Evolutionary conservation across 2,329 filamentous ascomycete species (phyloP), one percentile per base, ranked within the genome.

Genomic region (Venturiaceae sp.): DNA sequence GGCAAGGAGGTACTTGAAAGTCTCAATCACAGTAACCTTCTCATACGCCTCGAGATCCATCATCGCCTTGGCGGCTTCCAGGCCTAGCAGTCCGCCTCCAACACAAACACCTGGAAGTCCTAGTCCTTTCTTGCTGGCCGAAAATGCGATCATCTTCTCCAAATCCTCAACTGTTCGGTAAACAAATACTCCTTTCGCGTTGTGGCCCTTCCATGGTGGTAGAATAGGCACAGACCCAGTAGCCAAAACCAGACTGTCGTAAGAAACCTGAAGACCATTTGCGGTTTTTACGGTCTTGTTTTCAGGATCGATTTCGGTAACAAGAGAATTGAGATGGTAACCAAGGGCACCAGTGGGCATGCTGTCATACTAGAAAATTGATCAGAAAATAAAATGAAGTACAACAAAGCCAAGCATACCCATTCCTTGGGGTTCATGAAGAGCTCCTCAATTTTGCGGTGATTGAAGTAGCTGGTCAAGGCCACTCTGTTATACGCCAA

Each of bases 41-140:
- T 80, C 77, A 67, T 87, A 95, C 54, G 84, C 82, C 64, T 88
- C 80, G 7, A 95, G 75, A 67, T 95, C 90, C 75, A 92, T 86
- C 88, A 95, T 91, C 1, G 91, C 91, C 66, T 95, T 94, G 34
- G 90, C 91, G 1, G 91, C 91, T 73, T 96, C 91, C 0, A 96
- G 80, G 0, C 91, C 91, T 0, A 96, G 78, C 21, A 96, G 72
- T 0, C 91, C 91, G 55, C 90, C 91, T 26, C 91, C 91, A 3
- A 96, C 88, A 0, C 94, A 89, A 6, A 84, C 81, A 0, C 88
- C 90, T 2, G 81, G 81, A 2, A 36, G 30, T 4, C 52, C 52
- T 1, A 84, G 83, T 3, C 83, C 88, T 64, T 84, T 86, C 56
- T 83, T 82, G 11, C 77, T 75, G 0, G 82, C 78, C 0, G 89